A percentile compares a stretch with the other conserved stretches of the same genome.
Evolutionary conservation across 2,329 filamentous ascomycete species (phyloP).

Genomic region (Aspergillus fructus): DNA sequence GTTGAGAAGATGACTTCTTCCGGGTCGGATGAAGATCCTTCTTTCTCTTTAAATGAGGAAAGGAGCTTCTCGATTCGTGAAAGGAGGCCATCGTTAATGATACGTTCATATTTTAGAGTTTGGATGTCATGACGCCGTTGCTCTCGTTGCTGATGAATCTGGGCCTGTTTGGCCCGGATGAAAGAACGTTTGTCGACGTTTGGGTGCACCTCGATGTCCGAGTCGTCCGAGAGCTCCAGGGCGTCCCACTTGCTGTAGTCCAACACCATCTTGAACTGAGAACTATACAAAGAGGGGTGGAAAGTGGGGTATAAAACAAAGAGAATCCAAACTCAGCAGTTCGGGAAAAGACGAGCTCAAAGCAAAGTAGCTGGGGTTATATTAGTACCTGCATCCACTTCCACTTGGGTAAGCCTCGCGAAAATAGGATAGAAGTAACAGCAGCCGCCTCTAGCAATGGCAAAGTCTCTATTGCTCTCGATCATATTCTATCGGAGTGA

Average conservation of each 20-base stretch:
- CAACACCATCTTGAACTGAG: slow-evolving; percentile 50
- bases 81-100: slow-evolving; percentile 89
- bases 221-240: slow-evolving; percentile 96
- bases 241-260: slow-evolving; percentile 70
- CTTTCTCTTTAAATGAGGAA: slow-evolving; percentile 70
- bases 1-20: slow-evolving; percentile 86
- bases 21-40: slow-evolving; percentile 62
- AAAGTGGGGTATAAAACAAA: slow-evolving; percentile 17
- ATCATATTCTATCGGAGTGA: slow-evolving; percentile 28
- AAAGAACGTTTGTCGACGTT: slow-evolving; percentile 99
- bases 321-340: not conserved
- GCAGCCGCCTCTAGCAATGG: not conserved
- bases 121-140: slow-evolving; percentile 86
- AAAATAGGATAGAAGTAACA: not conserved
- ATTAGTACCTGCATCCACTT: not conserved
- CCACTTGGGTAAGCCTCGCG: not conserved
- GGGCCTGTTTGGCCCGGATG: slow-evolving; percentile 95
- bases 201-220: slow-evolving; percentile 95
- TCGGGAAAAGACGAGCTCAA: not conserved
- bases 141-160: slow-evolving; percentile 89
- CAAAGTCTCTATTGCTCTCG: slow-evolving; percentile 32
- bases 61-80: slow-evolving; percentile 79
- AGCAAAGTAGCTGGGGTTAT: not conserved
- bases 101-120: slow-evolving; percentile 82
- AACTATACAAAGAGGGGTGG: slow-evolving; percentile 17